Evolutionary conservation across 495 filamentous ascomycete species (phyloP), one percentile per base, ranked within the genome.

Genomic region (Niebla homalea): DNA sequence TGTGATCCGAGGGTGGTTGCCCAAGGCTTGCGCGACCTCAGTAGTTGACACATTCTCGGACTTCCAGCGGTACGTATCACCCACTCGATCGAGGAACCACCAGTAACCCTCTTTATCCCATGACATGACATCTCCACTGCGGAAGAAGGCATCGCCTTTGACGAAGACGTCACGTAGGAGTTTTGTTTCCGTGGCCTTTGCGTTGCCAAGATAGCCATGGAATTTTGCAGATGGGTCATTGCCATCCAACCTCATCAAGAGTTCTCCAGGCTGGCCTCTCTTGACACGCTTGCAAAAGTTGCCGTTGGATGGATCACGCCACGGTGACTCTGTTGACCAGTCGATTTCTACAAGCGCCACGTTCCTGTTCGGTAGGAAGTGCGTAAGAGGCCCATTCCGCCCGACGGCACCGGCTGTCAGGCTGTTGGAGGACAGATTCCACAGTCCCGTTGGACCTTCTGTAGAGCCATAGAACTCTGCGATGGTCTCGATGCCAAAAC

Each of bases 11-110:
- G 82, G 70, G 54, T 89, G 84, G 1, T 65, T 59, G 3, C 86
- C 83, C 0, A 96, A 59, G 0, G 80, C 79, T 46, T 87, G 80
- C 20, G 77, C 76, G 5, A 93, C 89, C 54, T 94, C 90, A 19
- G 82, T 80, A 0, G 89, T 92, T 8, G 80, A 84, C 3, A 95
- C 86, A 49, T 96, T 97, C 67, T 97, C 90, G 40, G 79, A 80
- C 70, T 94, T 95, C 90, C 90, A 97, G 16, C 90, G 79, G 69
- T 87, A 97, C 0, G 90, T 96, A 58, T 97, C 90, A 46, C 90
- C 90, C 36, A 97, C 82, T 11, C 89, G 83, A 62, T 98, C 92
- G 39, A 78, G 76, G 64, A 97, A 97, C 64, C 74, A 94, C 69
- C 81, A 81, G 14, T 83, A 71, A 6, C 86, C 85, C 51, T 94